Conservation (phyloP, 768 basidiomycete species). For the Butyriboletus loyo region DNA sequence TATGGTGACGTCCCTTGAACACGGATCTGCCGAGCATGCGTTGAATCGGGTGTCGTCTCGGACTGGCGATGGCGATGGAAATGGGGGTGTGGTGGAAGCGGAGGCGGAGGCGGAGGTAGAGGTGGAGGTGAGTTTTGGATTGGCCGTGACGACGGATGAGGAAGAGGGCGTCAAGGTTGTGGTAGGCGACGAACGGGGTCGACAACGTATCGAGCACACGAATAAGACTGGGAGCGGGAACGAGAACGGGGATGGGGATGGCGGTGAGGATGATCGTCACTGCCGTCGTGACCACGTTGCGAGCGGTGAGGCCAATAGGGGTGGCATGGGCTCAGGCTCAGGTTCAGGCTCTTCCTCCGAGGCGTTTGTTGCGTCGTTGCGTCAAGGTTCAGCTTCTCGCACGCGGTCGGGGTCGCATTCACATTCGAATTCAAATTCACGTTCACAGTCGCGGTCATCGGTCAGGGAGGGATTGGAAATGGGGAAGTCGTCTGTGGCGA, state of each 20-base stretch:
- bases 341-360: not conserved
- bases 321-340: not conserved
- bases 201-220: not conserved
- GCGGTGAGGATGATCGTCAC: not conserved
- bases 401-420: conserved; percentile 5
- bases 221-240: too few species aligned
- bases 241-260: not conserved
- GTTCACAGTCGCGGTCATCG: conserved; percentile 19
- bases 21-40: conserved; percentile 18
- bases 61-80: not conserved
- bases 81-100: not conserved
- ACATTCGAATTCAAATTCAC: conserved; percentile 3
- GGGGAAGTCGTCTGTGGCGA: conserved; percentile 24
- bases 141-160: conserved; percentile 15
- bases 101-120: not conserved
- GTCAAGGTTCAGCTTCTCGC: not conserved
- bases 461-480: conserved; percentile 10
- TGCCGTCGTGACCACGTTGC: not conserved
- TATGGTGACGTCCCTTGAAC: conserved; percentile 29
- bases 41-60: not conserved
- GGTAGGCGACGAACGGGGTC: not conserved
- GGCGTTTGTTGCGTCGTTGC: not conserved
- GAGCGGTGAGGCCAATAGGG: not conserved
- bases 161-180: not conserved
- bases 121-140: conserved; percentile 11